Evolutionary conservation across 768 basidiomycete genomes (phyloP), one percentile per base, ranked within the genome.

Genomic region (Chalciporus piperatus): DNA sequence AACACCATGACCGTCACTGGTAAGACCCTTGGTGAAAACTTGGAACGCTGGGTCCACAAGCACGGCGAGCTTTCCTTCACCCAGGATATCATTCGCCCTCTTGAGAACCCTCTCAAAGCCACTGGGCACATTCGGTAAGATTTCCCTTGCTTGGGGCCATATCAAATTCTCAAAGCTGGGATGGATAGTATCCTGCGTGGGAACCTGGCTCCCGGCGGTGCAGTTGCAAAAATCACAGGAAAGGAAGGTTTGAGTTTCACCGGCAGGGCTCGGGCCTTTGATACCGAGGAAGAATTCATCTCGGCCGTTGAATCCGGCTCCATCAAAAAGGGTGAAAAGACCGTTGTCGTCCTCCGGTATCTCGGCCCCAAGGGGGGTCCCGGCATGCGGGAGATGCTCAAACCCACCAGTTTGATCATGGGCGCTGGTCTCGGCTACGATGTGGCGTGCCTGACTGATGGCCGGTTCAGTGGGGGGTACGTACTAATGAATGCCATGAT

Each of bases 351-450:
- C 50, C 76, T 99, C 66, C 80, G 97, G 43, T 98, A 99, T 69
- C 84, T 99, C 58, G 97, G 97, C 43, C 96, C 96, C 25, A 89
- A 92, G 74, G 96, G 96, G 55, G 97, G 96, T 52, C 96, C 96
- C 30, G 93, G 94, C 56, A 99, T 99, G 96, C 96, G 94, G 45
- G 97, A 99, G 76, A 99, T 99, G 97, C 79, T 98, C 52, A 98
- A 98, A 69, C 95, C 95, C 22, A 98, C 96, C 28, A 92, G 91
- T 74, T 69, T 98, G 64, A 94, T 99, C 70, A 98, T 99, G 92
- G 97, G 97, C 49, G 97, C 97, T 12, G 97, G 97, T 11, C 79
- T 98, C 11, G 97, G 97, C 11, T 75, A 88, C 58, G 96, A 98
- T 60, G 97, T 98, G 44, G 96, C 96, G 35, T 98, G 92, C 70